Evolutionary conservation across 176 grass and related monocot species (phyloP).

Genomic region (Carex myosuroides): DNA sequence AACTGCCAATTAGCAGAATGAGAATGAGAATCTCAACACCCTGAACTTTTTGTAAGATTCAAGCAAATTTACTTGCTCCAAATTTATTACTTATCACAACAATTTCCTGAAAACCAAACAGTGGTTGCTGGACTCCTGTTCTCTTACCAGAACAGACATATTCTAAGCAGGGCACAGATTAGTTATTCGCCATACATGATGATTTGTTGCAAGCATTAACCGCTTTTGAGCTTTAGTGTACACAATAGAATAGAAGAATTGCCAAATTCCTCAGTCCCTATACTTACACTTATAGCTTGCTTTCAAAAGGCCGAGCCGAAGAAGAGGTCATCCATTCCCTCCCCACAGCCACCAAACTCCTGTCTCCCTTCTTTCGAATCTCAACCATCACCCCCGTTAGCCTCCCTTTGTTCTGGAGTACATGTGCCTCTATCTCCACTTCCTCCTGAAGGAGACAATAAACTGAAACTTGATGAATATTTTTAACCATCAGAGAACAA

Average conservation of each 20-base stretch:
- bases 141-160: neutral
- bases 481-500: neutral
- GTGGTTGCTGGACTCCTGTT: neutral
- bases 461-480: neutral
- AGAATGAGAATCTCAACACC: neutral
- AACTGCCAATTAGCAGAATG: neutral
- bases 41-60: neutral
- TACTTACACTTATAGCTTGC: neutral
- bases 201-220: neutral
- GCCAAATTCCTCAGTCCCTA: neutral
- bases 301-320: conserved; percentile 12
- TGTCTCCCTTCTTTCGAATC: conserved; percentile 26
- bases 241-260: neutral
- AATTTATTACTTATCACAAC: neutral
- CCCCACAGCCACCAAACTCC: conserved; percentile 33
- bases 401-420: conserved; percentile 31
- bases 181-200: too few relatives aligned
- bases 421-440: conserved; percentile 33
- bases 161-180: neutral
- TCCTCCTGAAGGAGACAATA: conserved; percentile 25
- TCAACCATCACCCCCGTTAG: conserved; percentile 37
- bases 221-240: neutral
- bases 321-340: conserved; percentile 43
- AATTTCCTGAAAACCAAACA: neutral
- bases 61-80: neutral